These are phyloP conservation scores for Phlyctochytrium bullatum DNA, from an alignment of 192 early-diverging fungal genomes.

Conservation along the genomic window DNA sequence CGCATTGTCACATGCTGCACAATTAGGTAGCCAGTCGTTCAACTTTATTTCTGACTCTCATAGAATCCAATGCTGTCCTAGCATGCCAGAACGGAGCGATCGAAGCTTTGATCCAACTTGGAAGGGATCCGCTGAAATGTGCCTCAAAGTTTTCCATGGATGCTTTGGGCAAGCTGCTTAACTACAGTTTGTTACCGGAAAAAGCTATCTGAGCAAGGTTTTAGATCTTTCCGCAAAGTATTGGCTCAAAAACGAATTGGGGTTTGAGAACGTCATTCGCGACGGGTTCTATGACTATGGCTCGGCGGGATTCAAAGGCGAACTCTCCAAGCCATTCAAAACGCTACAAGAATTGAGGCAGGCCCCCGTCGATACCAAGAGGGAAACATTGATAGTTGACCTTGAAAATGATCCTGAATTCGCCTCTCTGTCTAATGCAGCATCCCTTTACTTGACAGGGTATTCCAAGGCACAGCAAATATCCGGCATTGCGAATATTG, in stretches of 20 bases:
- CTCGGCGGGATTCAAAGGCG: constrained; percentile 38
- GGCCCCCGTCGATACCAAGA: constrained; percentile 42
- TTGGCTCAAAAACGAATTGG: constrained; percentile 49
- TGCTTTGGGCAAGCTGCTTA: constrained; percentile 56
- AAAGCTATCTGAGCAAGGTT: background rate
- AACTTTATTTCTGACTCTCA: background rate
- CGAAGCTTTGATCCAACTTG: constrained; percentile 43
- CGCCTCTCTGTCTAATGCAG: constrained; percentile 16
- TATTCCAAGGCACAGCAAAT: constrained; percentile 37
- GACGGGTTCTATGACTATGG: constrained; percentile 59
- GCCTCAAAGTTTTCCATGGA: constrained; percentile 50
- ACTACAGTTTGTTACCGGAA: constrained; percentile 38
- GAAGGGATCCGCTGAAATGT: constrained; percentile 36
- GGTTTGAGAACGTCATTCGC: constrained; percentile 38
- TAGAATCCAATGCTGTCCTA: constrained; percentile 42
- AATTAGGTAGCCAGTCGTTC: constrained; percentile 31
- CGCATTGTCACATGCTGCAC: constrained; percentile 43
- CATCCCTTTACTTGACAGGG: background rate
- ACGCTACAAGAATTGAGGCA: constrained; percentile 34
- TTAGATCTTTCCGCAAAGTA: constrained; percentile 57
- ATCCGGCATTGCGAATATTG: constrained; percentile 37
- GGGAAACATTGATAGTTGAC: constrained; percentile 51
- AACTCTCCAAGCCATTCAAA: constrained; percentile 33
- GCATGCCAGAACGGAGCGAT: constrained; percentile 50
- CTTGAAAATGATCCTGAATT: constrained; percentile 31